A percentile compares a stretch with the other conserved stretches of the same genome.
These are phyloP conservation scores for Paxillus rubicundulus DNA, from an alignment of 768 basidiomycete genomes.

Conservation along the genomic window DNA sequence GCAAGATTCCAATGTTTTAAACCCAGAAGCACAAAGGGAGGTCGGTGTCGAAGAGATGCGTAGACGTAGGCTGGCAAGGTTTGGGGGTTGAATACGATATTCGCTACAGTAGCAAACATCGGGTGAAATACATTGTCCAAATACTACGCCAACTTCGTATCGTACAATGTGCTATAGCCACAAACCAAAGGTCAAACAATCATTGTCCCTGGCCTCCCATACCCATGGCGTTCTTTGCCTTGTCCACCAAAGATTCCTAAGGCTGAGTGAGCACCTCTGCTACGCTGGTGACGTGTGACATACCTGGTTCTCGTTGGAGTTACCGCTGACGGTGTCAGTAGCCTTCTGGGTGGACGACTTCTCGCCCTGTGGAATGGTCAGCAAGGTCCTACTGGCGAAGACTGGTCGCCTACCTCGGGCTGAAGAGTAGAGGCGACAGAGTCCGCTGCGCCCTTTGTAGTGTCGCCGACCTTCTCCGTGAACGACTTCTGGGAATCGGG, in stretches of 20 bases:
- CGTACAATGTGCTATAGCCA: background rate
- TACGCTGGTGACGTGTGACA: constrained; percentile 8
- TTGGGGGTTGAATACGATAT: constrained; percentile 43
- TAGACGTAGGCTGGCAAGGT: constrained; percentile 58
- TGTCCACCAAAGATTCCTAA: constrained; percentile 13
- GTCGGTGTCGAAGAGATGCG: constrained; percentile 67
- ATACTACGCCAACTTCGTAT: background rate
- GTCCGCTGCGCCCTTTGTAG: constrained; percentile 46
- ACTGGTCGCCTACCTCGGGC: constrained; percentile 38
- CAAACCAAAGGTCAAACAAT: background rate
- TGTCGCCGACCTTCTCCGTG: constrained; percentile 50
- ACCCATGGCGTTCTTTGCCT: constrained; percentile 13
- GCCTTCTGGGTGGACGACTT: constrained; percentile 51
- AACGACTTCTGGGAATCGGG: constrained; percentile 60
- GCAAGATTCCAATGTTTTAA: constrained; percentile 7
- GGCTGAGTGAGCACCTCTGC: too few relatives aligned
- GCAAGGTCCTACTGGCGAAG: too few relatives aligned
- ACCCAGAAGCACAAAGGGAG: constrained; percentile 24
- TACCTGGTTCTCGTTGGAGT: constrained; percentile 47
- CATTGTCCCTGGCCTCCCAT: background rate
- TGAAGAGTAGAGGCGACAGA: constrained; percentile 47
- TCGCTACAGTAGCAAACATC: background rate
- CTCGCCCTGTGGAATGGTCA: constrained; percentile 35
- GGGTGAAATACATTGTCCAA: too few relatives aligned
- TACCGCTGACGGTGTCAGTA: constrained; percentile 47